Percentiles rank a stretch among this genome's conserved stretches.
These are phyloP conservation scores for Colletotrichum karsti DNA, from an alignment of 2,329 filamentous ascomycete genomes.

Conservation along the genomic window DNA sequence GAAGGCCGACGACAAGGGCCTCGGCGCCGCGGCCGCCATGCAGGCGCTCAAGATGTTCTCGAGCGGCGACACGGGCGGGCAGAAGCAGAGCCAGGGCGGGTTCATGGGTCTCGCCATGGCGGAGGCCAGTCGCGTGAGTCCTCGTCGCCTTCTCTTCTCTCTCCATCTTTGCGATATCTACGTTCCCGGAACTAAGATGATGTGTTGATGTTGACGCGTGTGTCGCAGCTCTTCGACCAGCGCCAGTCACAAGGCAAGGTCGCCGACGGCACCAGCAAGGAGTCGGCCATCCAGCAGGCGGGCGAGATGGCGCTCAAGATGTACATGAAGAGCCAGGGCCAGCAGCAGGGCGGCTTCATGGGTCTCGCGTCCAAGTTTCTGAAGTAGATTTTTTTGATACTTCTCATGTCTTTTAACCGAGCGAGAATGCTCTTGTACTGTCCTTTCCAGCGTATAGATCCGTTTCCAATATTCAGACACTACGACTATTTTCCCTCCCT, in stretches of 20 bases:
- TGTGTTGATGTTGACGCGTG: no score
- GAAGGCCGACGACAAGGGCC: slow-evolving; percentile 58
- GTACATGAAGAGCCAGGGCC: slow-evolving; percentile 81
- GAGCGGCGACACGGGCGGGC: slow-evolving; percentile 55
- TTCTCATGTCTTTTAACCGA: no score
- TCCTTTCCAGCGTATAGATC: background rate
- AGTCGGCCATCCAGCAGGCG: slow-evolving; percentile 80
- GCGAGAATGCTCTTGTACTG: background rate
- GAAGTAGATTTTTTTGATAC: no score
- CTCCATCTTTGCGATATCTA: background rate
- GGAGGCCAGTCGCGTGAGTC: slow-evolving; percentile 78
- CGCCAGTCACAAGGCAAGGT: slow-evolving; percentile 64
- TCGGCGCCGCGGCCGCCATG: slow-evolving; percentile 80
- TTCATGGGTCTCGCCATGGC: slow-evolving; percentile 89
- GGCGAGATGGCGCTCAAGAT: slow-evolving; percentile 91
- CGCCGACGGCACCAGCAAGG: slow-evolving; percentile 73
- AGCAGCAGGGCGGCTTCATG: slow-evolving; percentile 58
- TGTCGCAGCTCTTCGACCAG: slow-evolving; percentile 65
- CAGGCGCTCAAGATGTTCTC: slow-evolving; percentile 85
- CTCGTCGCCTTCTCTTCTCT: background rate
- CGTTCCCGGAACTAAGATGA: no score
- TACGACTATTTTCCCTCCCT: background rate
- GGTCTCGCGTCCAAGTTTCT: slow-evolving; percentile 58
- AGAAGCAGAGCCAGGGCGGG: slow-evolving; percentile 72
- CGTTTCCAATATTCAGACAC: background rate